Base-by-base conservation (phyloP, 495 filamentous ascomycete species). In the Penicillium ucsense region DNA sequence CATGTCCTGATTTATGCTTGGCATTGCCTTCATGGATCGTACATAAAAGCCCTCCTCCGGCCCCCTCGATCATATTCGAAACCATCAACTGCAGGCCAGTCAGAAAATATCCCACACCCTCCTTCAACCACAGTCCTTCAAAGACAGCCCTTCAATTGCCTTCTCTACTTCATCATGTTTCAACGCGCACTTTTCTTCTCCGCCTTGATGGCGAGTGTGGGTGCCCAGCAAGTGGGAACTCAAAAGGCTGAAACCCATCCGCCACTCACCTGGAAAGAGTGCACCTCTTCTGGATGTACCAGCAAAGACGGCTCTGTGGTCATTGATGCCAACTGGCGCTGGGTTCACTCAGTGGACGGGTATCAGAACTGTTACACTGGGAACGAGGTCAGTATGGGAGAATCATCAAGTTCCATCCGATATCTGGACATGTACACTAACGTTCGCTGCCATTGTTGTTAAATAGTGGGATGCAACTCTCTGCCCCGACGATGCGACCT, bases 361-460 rank as follows among this genome's bases (percentile, higher is more conserved):
- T 76, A 62, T 53, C 76, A 71, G 51, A 84, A 84, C 66, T 85
- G 81, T 75, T 85, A 83, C 61, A 76, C 70, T 33, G 81, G 79
- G 46, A 78, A 74, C 56, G 37, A 31, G 31, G 46, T 48, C 35
- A n/a, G 46, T 10, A 29, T 31, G 33, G 20, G 20, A 20, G 20
- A 20, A 45, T 29, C 4, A 2, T 10, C 33, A 5, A 30, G 37
- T n/a, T n/a, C 20, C 20, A 20, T 20, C 20, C 20, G 20, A 20
- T 2, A 20, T 20, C 20, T 20, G 20, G 20, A 20, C 20, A 20
- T 20, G 20, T 20, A 20, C 20, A 8, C 34, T 45, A 3, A 45
- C 32, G 20, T 20, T 20, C 20, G 30, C 11, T 36, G 27, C 4
- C 35, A n/a, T 34, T 29, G 29, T 3, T 65, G n/a, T 48, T 71